phyloP scores from a whole-genome alignment of 148 eudicot genomes.

The Fagopyrum homotropicum region DNA sequence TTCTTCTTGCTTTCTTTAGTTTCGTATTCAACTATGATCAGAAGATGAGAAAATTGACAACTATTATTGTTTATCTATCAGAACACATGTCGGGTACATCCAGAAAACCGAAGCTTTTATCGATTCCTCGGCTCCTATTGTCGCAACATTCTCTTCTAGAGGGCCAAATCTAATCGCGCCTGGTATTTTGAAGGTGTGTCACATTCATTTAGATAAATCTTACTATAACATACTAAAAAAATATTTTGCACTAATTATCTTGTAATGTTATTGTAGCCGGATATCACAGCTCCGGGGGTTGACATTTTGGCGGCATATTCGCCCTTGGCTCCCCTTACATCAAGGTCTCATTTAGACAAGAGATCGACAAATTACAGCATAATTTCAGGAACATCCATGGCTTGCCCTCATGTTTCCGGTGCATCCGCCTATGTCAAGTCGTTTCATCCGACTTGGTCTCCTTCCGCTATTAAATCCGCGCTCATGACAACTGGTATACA shows the following conservation, averaged over 20 bases:
- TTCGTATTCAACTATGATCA: too few relatives aligned
- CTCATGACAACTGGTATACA: too few relatives aligned
- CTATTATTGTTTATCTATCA: not conserved
- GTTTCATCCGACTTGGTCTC: too few relatives aligned
- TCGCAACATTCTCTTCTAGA: slow-evolving; percentile 28
- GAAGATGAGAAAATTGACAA: too few relatives aligned
- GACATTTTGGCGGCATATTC: slow-evolving; percentile 58
- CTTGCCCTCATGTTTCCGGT: too few relatives aligned
- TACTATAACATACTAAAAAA: too few relatives aligned
- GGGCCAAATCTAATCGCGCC: slow-evolving; percentile 29
- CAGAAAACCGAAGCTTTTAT: slow-evolving; percentile 22
- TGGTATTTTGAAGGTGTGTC: slow-evolving; percentile 24
- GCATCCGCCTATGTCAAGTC: too few relatives aligned
- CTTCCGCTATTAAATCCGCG: too few relatives aligned
- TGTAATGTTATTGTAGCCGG: slow-evolving; percentile 37
- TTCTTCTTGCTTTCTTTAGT: not conserved
- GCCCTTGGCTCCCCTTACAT: slow-evolving; percentile 18
- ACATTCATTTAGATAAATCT: not conserved
- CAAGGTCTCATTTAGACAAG: not conserved
- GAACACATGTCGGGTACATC: slow-evolving; percentile 22
- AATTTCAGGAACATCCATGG: too few relatives aligned
- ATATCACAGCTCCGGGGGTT: slow-evolving; percentile 60
- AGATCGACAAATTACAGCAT: slow-evolving; percentile 16
- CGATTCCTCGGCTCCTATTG: slow-evolving; percentile 29
- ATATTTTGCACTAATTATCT: not conserved